phyloP scores from a whole-genome alignment of 352 stramenopile genomes.

The Phytophthora macrochlamydospora region DNA sequence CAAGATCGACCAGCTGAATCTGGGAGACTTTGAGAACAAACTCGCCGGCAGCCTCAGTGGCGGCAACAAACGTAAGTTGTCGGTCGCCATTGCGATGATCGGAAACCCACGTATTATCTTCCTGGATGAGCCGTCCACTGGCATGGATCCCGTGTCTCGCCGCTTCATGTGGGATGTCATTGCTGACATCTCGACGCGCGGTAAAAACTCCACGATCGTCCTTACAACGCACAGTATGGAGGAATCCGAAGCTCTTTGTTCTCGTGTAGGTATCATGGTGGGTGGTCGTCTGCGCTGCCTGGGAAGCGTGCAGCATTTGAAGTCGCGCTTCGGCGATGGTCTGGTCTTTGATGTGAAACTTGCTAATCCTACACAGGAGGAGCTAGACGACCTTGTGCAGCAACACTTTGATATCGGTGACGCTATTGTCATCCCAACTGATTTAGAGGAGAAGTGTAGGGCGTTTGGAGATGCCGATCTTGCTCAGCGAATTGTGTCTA shows the following conservation, averaged over 20 bases:
- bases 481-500: constrained; percentile 45
- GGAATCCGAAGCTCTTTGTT: constrained; percentile 94
- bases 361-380: constrained; percentile 24
- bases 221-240: constrained; percentile 97
- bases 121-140: constrained; percentile 92
- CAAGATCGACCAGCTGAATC: constrained; percentile 87
- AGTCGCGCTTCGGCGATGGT: constrained; percentile 70
- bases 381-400: constrained; percentile 39
- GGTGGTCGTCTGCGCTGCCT: constrained; percentile 79
- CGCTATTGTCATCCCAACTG: constrained; percentile 40
- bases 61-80: constrained; percentile 96
- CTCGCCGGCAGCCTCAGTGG: constrained; percentile 80
- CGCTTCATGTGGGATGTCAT: constrained; percentile 95
- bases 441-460: constrained; percentile 48
- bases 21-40: constrained; percentile 82
- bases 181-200: constrained; percentile 65
- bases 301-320: constrained; percentile 94
- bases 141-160: constrained; percentile 95
- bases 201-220: constrained; percentile 82
- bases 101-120: constrained; percentile 91
- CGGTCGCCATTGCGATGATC: constrained; percentile 95
- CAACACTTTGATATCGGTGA: constrained; percentile 27
- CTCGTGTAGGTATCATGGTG: constrained; percentile 96
- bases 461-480: constrained; percentile 45
- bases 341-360: constrained; percentile 88